These are phyloP conservation scores for Apostasia ramifera DNA, from an alignment of 106 monocot species.

Conservation along the genomic window DNA sequence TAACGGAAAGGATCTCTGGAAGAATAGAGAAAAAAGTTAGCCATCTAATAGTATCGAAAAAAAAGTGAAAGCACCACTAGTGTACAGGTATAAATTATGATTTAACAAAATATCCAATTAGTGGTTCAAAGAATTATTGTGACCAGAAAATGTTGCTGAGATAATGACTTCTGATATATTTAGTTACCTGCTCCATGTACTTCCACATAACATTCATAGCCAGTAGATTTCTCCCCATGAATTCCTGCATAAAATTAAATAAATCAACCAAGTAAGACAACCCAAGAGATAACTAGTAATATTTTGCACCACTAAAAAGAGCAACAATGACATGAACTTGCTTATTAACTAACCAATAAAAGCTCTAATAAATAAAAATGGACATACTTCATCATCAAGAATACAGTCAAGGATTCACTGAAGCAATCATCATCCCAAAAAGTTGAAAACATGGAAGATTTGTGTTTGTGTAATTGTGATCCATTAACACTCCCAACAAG, in stretches of 20 bases:
- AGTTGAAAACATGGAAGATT: too few species aligned
- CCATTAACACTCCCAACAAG: too few species aligned
- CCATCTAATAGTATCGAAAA: not conserved
- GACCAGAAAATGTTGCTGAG: too few species aligned
- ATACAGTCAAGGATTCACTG: too few species aligned
- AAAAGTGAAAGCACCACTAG: slow-evolving; percentile 1
- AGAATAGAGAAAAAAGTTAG: slow-evolving; percentile 1
- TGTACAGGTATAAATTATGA: not conserved
- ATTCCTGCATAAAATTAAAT: slow-evolving; percentile 52
- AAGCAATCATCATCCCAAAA: too few species aligned
- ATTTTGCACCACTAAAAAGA: not conserved
- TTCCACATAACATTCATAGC: slow-evolving; percentile 99
- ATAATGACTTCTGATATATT: not conserved
- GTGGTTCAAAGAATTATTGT: not conserved
- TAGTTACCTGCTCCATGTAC: slow-evolving; percentile 87
- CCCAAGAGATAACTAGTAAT: not conserved
- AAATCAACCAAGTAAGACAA: not conserved
- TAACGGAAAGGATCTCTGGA: slow-evolving; percentile 89
- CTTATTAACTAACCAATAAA: too few species aligned
- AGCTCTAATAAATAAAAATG: too few species aligned
- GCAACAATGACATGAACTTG: too few species aligned
- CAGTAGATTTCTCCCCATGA: slow-evolving; percentile 86
- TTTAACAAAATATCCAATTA: not conserved
- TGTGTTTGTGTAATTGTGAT: too few species aligned
- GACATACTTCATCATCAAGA: too few species aligned